These are phyloP conservation scores for Syzygium jambos DNA, from an alignment of 345 rosid species.

Conservation along the genomic window DNA sequence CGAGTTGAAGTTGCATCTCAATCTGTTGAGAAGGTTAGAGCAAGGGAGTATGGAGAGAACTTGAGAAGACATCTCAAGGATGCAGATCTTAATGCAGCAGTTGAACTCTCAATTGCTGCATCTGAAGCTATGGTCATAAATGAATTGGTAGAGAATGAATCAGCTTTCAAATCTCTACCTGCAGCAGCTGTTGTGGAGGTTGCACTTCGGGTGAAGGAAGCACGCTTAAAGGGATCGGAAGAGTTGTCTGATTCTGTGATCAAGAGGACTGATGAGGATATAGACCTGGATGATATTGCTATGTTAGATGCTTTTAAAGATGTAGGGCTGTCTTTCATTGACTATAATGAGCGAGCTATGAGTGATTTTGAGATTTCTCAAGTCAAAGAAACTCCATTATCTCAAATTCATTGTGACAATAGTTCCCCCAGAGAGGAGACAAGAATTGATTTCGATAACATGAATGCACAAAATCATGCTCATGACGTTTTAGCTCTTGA, in stretches of 20 bases:
- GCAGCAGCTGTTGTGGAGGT: slow-evolving; percentile 41
- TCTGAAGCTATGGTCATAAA: slow-evolving; percentile 59
- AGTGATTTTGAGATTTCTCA: slow-evolving; percentile 24
- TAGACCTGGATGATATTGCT: slow-evolving; percentile 31
- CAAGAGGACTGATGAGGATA: slow-evolving; percentile 19
- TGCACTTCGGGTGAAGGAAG: slow-evolving; percentile 49
- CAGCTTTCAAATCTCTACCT: slow-evolving; percentile 20
- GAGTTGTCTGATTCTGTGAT: slow-evolving; percentile 7
- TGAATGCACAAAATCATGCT: neutral
- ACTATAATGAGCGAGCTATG: slow-evolving; percentile 4
- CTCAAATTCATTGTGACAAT: slow-evolving; percentile 9
- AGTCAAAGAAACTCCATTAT: slow-evolving; percentile 39
- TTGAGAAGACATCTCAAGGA: slow-evolving; percentile 9
- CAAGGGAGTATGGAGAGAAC: slow-evolving; percentile 6
- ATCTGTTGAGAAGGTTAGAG: neutral
- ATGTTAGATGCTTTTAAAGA: slow-evolving; percentile 47
- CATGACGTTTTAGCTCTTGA: neutral
- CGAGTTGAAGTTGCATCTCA: slow-evolving; percentile 12
- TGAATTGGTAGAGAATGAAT: slow-evolving; percentile 30
- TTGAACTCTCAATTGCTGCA: slow-evolving; percentile 60
- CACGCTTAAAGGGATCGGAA: slow-evolving; percentile 31
- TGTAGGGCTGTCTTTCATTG: slow-evolving; percentile 30
- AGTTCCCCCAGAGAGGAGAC: slow-evolving; percentile 2
- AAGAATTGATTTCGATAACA: neutral
- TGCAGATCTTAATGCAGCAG: slow-evolving; percentile 28